phyloP scores from a whole-genome alignment of 2,329 filamentous ascomycete species.

The Dothistroma pini region DNA sequence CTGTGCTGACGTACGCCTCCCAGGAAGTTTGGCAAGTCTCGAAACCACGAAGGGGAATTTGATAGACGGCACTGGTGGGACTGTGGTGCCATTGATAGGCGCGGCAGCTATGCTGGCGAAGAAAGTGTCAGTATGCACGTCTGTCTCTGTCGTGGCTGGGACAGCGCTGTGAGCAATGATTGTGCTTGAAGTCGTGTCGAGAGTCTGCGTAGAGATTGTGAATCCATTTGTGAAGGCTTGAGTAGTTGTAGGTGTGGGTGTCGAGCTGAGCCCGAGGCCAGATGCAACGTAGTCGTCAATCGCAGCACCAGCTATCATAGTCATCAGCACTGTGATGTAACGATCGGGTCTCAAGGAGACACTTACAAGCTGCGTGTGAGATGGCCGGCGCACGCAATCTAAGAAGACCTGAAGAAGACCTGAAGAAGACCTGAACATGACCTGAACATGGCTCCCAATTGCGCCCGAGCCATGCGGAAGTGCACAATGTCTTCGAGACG shows the following conservation, averaged over 20 bases:
- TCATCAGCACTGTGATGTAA: background rate
- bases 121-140: background rate
- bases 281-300: background rate
- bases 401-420: background rate
- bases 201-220: slow-evolving; percentile 4
- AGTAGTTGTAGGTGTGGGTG: background rate
- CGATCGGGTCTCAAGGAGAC: too few relatives aligned
- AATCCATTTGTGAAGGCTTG: slow-evolving; percentile 3
- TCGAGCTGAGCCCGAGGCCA: background rate
- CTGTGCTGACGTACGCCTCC: slow-evolving; percentile 11
- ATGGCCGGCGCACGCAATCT: background rate
- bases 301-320: background rate
- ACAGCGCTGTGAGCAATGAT: background rate
- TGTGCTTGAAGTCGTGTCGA: background rate
- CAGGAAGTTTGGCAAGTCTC: slow-evolving; percentile 15
- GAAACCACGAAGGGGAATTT: slow-evolving; percentile 8
- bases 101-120: background rate
- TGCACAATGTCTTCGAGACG: too few relatives aligned
- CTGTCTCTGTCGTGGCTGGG: background rate
- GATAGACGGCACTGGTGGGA: slow-evolving; percentile 13
- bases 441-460: background rate
- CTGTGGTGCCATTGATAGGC: background rate
- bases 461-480: background rate
- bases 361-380: background rate
- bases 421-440: background rate